Percentiles rank a stretch among this genome's conserved stretches.
phyloP scores from a whole-genome alignment of 2,329 filamentous ascomycete species.

The Trichoderma afroharzianum region DNA sequence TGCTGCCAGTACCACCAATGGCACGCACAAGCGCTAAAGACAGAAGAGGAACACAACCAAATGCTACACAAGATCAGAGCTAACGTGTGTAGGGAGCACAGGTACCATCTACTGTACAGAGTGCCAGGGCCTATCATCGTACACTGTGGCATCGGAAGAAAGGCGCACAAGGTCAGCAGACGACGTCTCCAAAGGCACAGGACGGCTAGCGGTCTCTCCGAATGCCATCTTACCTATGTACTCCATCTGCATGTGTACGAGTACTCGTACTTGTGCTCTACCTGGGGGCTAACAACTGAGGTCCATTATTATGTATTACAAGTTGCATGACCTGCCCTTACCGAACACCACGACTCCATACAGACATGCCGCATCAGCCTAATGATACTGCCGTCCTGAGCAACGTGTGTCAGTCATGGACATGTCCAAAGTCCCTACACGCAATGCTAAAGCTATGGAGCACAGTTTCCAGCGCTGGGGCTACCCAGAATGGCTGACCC shows the following conservation, averaged over 20 bases:
- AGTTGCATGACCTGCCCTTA: not conserved
- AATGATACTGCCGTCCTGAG: not conserved
- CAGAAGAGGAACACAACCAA: not conserved
- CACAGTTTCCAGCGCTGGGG: not conserved
- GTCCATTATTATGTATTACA: not conserved
- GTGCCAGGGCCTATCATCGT: not conserved
- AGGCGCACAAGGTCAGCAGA: conserved; percentile 2
- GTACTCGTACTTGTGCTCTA: not conserved
- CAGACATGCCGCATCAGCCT: conserved; percentile 4
- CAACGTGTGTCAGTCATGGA: conserved; percentile 3
- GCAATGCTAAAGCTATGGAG: not conserved
- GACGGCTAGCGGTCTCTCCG: not conserved
- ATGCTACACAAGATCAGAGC: not conserved
- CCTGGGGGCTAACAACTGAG: not conserved
- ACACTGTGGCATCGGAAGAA: conserved; percentile 4
- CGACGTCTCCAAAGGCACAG: not conserved
- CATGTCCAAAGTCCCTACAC: not conserved
- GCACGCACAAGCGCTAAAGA: not conserved
- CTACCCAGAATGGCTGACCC: not conserved
- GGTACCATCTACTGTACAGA: not conserved
- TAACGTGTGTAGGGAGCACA: not conserved
- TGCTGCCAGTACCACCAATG: not conserved
- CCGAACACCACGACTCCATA: not conserved
- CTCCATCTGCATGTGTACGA: not conserved
- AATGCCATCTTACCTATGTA: not conserved